Base-by-base conservation (phyloP, 768 basidiomycete species). In the Tulasnella sp. region DNA sequence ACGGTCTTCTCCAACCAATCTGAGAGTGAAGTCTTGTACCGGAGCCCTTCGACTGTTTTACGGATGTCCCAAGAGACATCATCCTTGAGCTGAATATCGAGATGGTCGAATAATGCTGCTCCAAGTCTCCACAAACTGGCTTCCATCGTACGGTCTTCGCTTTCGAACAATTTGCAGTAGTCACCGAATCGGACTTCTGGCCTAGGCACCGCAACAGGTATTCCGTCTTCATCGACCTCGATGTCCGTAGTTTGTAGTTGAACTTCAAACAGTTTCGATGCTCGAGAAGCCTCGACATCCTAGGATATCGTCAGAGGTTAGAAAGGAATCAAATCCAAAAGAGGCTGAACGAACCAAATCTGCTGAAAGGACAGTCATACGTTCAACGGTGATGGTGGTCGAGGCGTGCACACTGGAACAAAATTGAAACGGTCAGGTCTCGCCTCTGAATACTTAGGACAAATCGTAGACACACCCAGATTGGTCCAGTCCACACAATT, bases 101-200 rank as follows among this genome's bases (percentile, higher is more conserved):
- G 89, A 27, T 89, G 89, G 85, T 99, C 98, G 83, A 98, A 99
- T 0, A 99, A 87, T 0, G 94, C 94, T 27, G 89, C 89, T 3
- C 94, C 96, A 0, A 99, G 90, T n/a, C 93, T 92, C 87, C 96
- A 98, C 48, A 98, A 85, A 10, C 88, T 88, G 0, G 95, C 93
- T 82, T 95, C 93, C 81, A 90, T 90, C 0, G 93, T 90, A 9
- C 87, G 87, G 82, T 97, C 94, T 34, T 90, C 90, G 7, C 90
- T 85, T 8, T 92, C 88, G 84, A 95, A 95, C 31, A 94, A 86
- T 12, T 89, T 85, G 6, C 89, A 87, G 83, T 97, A 96, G 8
- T 95, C 93, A 5, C 90, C 88, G 85, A 99, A 99, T 52, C 90
- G 88, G 31, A 98, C 89, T 19, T 88, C 84, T 14, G 87, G 83